Evolutionary conservation across 2,329 filamentous ascomycete genomes (phyloP), one percentile per base, ranked within the genome.

Genomic region (Penicillium sp.): DNA sequence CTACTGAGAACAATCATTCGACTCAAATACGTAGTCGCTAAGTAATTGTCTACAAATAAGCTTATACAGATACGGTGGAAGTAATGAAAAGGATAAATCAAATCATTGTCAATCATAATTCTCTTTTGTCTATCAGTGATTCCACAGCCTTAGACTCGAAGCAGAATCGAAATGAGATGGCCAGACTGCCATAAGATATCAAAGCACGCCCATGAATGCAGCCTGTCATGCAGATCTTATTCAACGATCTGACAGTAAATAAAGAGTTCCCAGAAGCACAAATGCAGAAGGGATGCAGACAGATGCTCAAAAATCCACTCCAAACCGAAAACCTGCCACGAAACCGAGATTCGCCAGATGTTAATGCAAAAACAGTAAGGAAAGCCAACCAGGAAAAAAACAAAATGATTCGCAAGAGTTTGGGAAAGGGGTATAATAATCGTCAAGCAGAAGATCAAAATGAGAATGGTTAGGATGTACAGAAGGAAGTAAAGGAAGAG

Each of bases 391-490:
- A 57, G 56, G 44, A 55, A 47, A 45, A 45, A 53, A 45, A 51
- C 49, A 55, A 44, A 37, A 50, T 17, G 41, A 57, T 19, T 50
- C 49, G 55, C 52, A 53, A 53, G 54, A 51, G 44, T 57, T 52
- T 44, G 56, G 41, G 54, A 56, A 55, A 38, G 52, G 53, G 47
- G 53, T 56, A 58, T 58, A 56, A 58, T 56, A 54, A 56, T 56
- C 53, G 53, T 56, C 48, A 56, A 56, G 25, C 49, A 53, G 53
- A 52, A 53, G 53, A 56, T 53, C 53, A 50, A 47, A 50, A 58
- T 62, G 52, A 58, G 53, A 60, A 50, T 37, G 33, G 53, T 44
- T 56, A 50, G 53, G 56, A 60, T 64, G 54, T 62, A 62, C 61
- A 64, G 48, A 36, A 56, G 50, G 53, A 44, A 37, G 16, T 11